phyloP scores from a whole-genome alignment of 2,329 filamentous ascomycete species.

The Beauveria scarabaeidicola region DNA sequence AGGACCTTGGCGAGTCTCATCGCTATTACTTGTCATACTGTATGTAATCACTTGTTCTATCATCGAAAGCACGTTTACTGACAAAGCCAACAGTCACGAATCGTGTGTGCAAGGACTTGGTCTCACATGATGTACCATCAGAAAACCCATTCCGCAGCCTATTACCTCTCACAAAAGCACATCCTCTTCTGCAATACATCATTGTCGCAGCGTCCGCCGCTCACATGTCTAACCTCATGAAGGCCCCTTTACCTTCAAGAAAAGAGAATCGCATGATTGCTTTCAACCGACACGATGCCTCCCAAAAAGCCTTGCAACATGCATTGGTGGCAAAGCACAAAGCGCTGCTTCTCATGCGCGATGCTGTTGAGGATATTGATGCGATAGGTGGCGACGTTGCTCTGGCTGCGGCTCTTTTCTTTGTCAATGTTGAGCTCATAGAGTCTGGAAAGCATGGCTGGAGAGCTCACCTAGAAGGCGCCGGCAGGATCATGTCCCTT shows the following conservation, averaged over 20 bases:
- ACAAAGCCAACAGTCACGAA: constrained; percentile 29
- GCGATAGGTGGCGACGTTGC: constrained; percentile 31
- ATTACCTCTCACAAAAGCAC: constrained; percentile 31
- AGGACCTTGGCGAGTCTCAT: constrained; percentile 45
- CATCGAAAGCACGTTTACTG: not conserved
- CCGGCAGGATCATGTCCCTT: constrained; percentile 34
- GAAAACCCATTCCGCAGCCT: constrained; percentile 39
- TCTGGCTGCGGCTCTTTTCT: constrained; percentile 38
- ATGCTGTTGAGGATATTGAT: constrained; percentile 30
- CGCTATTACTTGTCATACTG: constrained; percentile 35
- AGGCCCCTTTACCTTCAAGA: constrained; percentile 21
- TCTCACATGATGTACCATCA: constrained; percentile 35
- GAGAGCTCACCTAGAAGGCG: constrained; percentile 39
- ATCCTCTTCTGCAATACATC: constrained; percentile 37
- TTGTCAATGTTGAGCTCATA: constrained; percentile 42
- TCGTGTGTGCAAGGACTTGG: constrained; percentile 45
- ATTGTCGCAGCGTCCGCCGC: constrained; percentile 40
- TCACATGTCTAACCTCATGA: constrained; percentile 36
- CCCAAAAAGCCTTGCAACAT: constrained; percentile 29
- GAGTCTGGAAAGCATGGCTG: constrained; percentile 40
- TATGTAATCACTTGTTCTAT: constrained; percentile 16
- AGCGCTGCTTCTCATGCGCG: constrained; percentile 33
- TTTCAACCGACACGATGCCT: constrained; percentile 15
- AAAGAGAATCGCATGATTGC: constrained; percentile 7
- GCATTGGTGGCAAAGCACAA: constrained; percentile 37